phyloP scores from a whole-genome alignment of 257 asterid species.

The Solanum pimpinellifolium region DNA sequence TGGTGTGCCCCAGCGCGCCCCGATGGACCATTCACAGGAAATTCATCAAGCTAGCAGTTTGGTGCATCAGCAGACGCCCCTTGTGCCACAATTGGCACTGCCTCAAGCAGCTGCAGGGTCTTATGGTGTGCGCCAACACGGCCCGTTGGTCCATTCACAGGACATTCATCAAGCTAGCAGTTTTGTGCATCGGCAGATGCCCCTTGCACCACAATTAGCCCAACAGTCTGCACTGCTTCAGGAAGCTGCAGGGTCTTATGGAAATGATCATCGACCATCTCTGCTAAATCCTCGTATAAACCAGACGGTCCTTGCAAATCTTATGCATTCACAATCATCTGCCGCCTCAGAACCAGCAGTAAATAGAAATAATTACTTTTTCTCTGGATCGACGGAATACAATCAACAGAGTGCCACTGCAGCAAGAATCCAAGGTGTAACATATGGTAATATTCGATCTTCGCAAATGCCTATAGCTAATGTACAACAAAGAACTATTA shows the following conservation, averaged over 20 bases:
- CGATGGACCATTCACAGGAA: conserved; percentile 7
- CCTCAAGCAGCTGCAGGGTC: conserved; percentile 12
- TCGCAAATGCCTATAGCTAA: neutral
- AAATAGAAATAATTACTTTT: conserved; percentile 17
- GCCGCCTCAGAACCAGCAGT: conserved; percentile 25
- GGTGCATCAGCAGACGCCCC: conserved; percentile 13
- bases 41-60: neutral
- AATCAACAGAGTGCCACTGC: conserved; percentile 10
- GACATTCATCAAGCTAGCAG: conserved; percentile 2
- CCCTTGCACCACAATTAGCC: conserved; percentile 16
- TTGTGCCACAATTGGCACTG: conserved; percentile 15
- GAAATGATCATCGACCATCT: conserved; percentile 17
- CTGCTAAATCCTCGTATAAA: conserved; percentile 11
- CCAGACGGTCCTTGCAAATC: conserved; percentile 12
- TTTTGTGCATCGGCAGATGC: conserved; percentile 15
- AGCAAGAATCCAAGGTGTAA: conserved; percentile 8
- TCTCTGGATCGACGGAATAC: conserved; percentile 18
- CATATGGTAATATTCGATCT: conserved; percentile 13
- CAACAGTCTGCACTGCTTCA: conserved; percentile 17
- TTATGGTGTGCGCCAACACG: conserved; percentile 6
- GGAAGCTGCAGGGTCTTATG: conserved; percentile 6
- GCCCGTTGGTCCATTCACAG: conserved; percentile 3
- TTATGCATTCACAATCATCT: conserved; percentile 20
- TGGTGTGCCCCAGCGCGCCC: conserved; percentile 8
- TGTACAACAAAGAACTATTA: neutral